Base-by-base conservation (phyloP, 148 eudicot genomes). In the Chenopodium album region DNA sequence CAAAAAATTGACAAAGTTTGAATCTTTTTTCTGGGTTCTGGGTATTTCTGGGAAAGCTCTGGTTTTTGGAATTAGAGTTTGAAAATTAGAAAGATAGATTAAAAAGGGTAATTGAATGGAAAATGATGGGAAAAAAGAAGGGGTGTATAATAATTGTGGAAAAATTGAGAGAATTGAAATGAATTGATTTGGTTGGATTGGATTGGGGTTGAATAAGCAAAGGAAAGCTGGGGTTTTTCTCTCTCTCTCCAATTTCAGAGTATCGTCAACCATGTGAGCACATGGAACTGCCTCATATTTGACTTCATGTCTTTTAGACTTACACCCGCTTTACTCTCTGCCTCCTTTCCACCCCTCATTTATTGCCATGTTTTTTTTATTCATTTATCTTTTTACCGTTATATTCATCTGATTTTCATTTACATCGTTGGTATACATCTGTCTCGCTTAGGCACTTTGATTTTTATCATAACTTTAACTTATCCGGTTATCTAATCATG, bases 261-360 rank as follows among this genome's bases (percentile, higher is more conserved):
- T 80, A 41, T 64, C 46, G 83, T 76, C 80, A 80, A 80, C 68
- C 81, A 85, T 85, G 87, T 73, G 87, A 81, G 84, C 87, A 85
- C 87, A 85, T 85, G 87, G 87, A 74, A 69, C 9, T 85, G 87
- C 87, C 82, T 81, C 64, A 77, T 64, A 64, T 85, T 85, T 81
- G 84, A 81, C 81, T 81, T 79, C 63, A 84, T 84, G 79, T 79
- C 85, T 74, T 83, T 78, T 65, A 74, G 75, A 78, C 85, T 78
- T 81, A 11, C 80, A 60, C 71, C 69, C 48, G 34, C 82, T 71
- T 73, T 83, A 34, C 44, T 26, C 79, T 16, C 68, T 65, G 75
- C 76, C 78, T 79, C 83, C 76, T 74, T 20, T 31, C 65, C 71
- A 52, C 76, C 82, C 79, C 66, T 76, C 80, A 71, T 79, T 79